Evolutionary conservation across 169 alveolate species (phyloP).

Genomic region (Pseudocohnilembus persalinus): DNA sequence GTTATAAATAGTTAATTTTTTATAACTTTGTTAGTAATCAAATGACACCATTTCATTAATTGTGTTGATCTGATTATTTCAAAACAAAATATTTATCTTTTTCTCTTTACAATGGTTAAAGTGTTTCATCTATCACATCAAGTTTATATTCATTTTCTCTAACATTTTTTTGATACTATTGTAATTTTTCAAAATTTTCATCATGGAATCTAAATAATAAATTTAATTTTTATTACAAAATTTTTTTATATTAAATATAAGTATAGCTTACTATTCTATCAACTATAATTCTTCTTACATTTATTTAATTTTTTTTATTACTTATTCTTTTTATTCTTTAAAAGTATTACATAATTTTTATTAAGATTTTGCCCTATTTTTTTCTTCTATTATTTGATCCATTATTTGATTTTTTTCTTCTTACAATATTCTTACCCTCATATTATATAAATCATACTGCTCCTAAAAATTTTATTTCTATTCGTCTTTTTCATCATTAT

Average conservation of each 20-base stretch:
- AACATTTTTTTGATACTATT: constrained; percentile 29
- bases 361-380: constrained; percentile 30
- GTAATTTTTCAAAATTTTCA: constrained; percentile 28
- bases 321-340: constrained; percentile 52
- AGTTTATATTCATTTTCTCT: constrained; percentile 38
- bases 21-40: too few species aligned
- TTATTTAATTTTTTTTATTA: constrained; percentile 8
- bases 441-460: neutral
- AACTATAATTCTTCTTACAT: constrained; percentile 5
- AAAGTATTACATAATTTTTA: constrained; percentile 56
- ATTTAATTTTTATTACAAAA: constrained; percentile 26
- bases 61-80: too few species aligned
- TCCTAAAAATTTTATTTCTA: neutral
- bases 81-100: constrained; percentile 50
- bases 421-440: neutral
- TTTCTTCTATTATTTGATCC: constrained; percentile 23
- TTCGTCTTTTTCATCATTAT: neutral
- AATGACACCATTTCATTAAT: too few species aligned
- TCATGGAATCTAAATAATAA: constrained; percentile 40
- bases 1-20: too few species aligned
- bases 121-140: constrained; percentile 56
- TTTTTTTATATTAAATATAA: constrained; percentile 35
- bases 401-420: constrained; percentile 5
- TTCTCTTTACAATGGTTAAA: constrained; percentile 54
- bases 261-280: constrained; percentile 13